Percentiles rank a stretch among this genome's conserved stretches.
Evolutionary conservation across 2,329 filamentous ascomycete genomes (phyloP).

Genomic region (Aspergillus sp.): DNA sequence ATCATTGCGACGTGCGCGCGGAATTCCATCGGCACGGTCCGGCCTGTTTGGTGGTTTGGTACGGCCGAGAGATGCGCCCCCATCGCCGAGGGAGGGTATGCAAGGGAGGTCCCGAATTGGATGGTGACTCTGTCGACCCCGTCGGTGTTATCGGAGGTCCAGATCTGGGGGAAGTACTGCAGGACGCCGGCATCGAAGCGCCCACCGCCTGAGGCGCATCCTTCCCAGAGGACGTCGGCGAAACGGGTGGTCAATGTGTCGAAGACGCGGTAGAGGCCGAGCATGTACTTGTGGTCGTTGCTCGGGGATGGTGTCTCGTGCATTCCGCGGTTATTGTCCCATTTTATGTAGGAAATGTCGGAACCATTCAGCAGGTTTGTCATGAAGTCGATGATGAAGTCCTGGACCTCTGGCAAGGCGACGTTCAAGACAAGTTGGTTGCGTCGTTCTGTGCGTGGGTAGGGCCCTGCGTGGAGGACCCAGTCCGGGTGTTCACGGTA

Average conservation of each 20-base stretch:
- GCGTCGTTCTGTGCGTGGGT: slow-evolving; percentile 57
- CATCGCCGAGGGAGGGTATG: slow-evolving; percentile 64
- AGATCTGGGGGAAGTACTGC: slow-evolving; percentile 65
- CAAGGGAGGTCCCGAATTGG: slow-evolving; percentile 63
- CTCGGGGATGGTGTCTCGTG: slow-evolving; percentile 59
- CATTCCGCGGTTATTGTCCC: slow-evolving; percentile 67
- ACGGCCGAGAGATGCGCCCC: slow-evolving; percentile 64
- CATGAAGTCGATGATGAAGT: slow-evolving; percentile 60
- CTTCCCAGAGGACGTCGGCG: slow-evolving; percentile 65
- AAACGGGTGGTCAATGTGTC: slow-evolving; percentile 60
- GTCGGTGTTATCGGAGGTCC: slow-evolving; percentile 67
- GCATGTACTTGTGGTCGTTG: slow-evolving; percentile 60
- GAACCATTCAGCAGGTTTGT: slow-evolving; percentile 55
- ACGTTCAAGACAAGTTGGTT: slow-evolving; percentile 64
- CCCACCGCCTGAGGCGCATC: slow-evolving; percentile 64
- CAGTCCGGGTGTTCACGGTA: slow-evolving; percentile 65
- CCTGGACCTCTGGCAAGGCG: slow-evolving; percentile 61
- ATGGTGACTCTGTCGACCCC: slow-evolving; percentile 61
- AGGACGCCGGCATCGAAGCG: slow-evolving; percentile 64
- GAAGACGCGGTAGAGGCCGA: slow-evolving; percentile 64
- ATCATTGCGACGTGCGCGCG: slow-evolving; percentile 67
- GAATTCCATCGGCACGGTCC: slow-evolving; percentile 58
- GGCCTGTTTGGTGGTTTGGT: slow-evolving; percentile 58
- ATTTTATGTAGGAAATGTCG: slow-evolving; percentile 63
- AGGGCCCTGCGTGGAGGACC: slow-evolving; percentile 58